Base-by-base conservation (phyloP, 768 basidiomycete species). In the Collybiopsis confluens region DNA sequence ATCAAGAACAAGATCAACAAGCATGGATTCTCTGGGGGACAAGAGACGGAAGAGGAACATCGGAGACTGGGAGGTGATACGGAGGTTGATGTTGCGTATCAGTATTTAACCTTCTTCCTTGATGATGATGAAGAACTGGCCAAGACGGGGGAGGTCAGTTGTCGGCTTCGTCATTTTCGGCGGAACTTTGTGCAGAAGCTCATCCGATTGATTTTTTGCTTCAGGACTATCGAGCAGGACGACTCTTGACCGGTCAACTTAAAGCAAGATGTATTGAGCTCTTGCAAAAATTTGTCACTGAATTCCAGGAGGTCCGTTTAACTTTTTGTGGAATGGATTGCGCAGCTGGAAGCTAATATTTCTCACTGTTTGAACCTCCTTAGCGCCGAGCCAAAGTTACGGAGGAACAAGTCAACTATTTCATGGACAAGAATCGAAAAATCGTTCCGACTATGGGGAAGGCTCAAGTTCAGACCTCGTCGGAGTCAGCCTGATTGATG, bases 1-100 rank as follows among this genome's bases (percentile, higher is more conserved):
- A 98, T 99, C 73, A 96, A 97, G 74, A 97, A 93, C 67, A 99
- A 99, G 76, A 83, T 99, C 64, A 97, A 92, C 66, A 85, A 78
- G 61, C 93, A 99, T 63, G 97, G 93, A 2, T 99, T 98, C 71
- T 94, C 91, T 1, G 97, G 97, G 9, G 97, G 97, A 20, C 77
- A 83, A 65, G 95, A 94, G 70, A 93, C 92, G n/a, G 88, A 92
- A 69, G 96, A 98, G 69, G 92, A 97, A 56, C 97, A 99, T 66
- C 66, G 92, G 58, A 79, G 75, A 62, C 71, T 88, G 16, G 97
- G 97, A 3, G 97, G 97, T 0, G 80, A 98, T 67, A 85, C 93
- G 1, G 93, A 98, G 50, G 93, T 98, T 18, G 97, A 99, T 68
- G 92, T 99, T 52, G 79, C 87, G 54, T 98, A 92, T 69, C 95